phyloP scores from a whole-genome alignment of 805 yeast genomes.

The Nakazawaea laoshanensis region DNA sequence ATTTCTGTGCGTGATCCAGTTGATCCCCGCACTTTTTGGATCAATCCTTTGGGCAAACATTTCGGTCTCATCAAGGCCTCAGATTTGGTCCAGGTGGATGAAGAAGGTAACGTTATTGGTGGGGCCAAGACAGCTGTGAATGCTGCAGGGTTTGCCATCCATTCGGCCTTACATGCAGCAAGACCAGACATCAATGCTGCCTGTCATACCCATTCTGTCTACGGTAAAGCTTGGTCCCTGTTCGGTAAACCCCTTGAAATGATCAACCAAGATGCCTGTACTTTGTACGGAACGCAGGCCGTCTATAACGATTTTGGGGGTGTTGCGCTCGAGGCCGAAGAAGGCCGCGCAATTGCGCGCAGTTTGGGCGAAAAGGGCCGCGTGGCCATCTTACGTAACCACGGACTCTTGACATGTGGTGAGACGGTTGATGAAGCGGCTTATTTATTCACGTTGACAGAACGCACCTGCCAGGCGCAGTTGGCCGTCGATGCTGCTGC shows the following conservation, averaged over 20 bases:
- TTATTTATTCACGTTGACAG: slow-evolving; percentile 53
- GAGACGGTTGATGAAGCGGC: slow-evolving; percentile 70
- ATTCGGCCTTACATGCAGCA: slow-evolving; percentile 57
- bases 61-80: slow-evolving; percentile 51
- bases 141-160: slow-evolving; percentile 66
- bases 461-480: slow-evolving; percentile 59
- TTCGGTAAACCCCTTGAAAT: slow-evolving; percentile 65
- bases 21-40: slow-evolving; percentile 77
- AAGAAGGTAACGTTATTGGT: slow-evolving; percentile 54
- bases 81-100: slow-evolving; percentile 58
- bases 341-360: slow-evolving; percentile 52
- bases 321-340: slow-evolving; percentile 59
- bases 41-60: slow-evolving; percentile 80
- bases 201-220: slow-evolving; percentile 59
- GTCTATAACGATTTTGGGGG: slow-evolving; percentile 73
- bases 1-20: slow-evolving; percentile 81
- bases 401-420: slow-evolving; percentile 67
- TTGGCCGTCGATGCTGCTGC: slow-evolving; percentile 50
- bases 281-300: slow-evolving; percentile 54
- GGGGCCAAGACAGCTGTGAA: slow-evolving; percentile 49
- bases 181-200: slow-evolving; percentile 69
- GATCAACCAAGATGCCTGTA: slow-evolving; percentile 73
- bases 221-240: slow-evolving; percentile 58
- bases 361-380: slow-evolving; percentile 50
- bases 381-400: slow-evolving; percentile 59